Base-by-base conservation (phyloP, 2,329 filamentous ascomycete species). In the Epichloe glyceriae region DNA sequence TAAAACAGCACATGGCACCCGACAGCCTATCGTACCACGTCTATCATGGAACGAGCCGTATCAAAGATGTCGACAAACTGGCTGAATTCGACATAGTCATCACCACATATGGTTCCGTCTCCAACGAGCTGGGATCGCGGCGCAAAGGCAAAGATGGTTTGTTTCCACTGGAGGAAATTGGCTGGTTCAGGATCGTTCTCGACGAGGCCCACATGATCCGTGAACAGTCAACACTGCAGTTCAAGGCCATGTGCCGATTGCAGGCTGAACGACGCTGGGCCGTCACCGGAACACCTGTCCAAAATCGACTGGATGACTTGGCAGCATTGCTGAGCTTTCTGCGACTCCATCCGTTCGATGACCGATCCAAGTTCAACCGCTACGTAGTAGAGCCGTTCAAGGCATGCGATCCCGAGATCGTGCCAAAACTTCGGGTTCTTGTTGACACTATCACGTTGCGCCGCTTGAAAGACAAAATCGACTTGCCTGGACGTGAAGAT, bases 201-300 rank as follows among this genome's bases (percentile, higher is more conserved):
- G 91, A 97, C 56, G 91, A 98, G 67, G 93, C 90, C 0, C 93
- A 98, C 64, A 86, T 86, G 67, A 97, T 98, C 56, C 86, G 93
- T 26, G 91, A 94, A 59, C 84, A 87, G 55, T 79, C 75, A 3
- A 91, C 89, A 0, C 73, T 86, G 40, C 85, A 91, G 57, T 94
- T 89, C 50, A 88, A 90, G 63, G 87, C 88, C 3, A 87, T 93
- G 19, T 90, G 88, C 56, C 78, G 80, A 19, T 73, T 97, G 3
- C 77, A 86, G 53, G 87, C 89, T 2, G 79, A 86, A 61, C 81
- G 90, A 34, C 83, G 90, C 35, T 98, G 93, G 93, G 91, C 90
- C 3, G 88, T 97, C n/a, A 97, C 93, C 0, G 93, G 91, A 50
- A 97, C 93, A 0, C 93, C 90, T 0, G 87, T 97, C 8, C 91